These are phyloP conservation scores for Geotrichum reessii DNA, from an alignment of 1,139 yeast species.

Conservation along the genomic window DNA sequence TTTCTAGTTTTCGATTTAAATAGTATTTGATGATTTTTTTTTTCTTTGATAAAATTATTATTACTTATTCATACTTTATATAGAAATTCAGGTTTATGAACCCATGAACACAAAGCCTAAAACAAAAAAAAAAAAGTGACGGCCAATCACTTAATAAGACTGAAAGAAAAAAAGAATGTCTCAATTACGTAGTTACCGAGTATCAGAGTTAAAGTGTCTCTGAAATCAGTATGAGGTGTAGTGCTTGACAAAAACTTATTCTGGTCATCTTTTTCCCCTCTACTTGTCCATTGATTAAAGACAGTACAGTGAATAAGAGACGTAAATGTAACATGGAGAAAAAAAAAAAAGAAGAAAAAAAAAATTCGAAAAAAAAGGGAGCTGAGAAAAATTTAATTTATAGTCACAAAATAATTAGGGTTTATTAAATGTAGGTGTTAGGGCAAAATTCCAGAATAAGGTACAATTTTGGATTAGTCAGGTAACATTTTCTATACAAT, in stretches of 20 bases:
- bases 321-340: conserved; percentile 7
- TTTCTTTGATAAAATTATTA: too few species aligned
- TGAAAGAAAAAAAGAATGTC: neutral
- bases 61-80: too few species aligned
- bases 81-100: too few species aligned
- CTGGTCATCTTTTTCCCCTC: conserved; percentile 13
- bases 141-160: too few species aligned
- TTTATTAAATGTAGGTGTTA: neutral
- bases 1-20: too few species aligned
- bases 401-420: neutral
- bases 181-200: conserved; percentile 8
- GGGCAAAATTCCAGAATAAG: neutral
- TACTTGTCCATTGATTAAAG: conserved; percentile 4
- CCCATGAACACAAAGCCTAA: too few species aligned
- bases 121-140: too few species aligned
- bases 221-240: conserved; percentile 8
- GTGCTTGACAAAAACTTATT: neutral
- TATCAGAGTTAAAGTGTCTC: neutral
- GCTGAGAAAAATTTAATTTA: neutral
- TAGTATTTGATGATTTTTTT: too few species aligned
- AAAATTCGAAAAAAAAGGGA: neutral
- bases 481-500: too few species aligned
- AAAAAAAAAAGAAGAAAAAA: neutral
- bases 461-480: too few species aligned
- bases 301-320: conserved; percentile 14